Percentiles rank a stretch among this genome's conserved stretches.
Evolutionary conservation across 83 land plant species (phyloP).

Genomic region (Isoetes engelmannii): DNA sequence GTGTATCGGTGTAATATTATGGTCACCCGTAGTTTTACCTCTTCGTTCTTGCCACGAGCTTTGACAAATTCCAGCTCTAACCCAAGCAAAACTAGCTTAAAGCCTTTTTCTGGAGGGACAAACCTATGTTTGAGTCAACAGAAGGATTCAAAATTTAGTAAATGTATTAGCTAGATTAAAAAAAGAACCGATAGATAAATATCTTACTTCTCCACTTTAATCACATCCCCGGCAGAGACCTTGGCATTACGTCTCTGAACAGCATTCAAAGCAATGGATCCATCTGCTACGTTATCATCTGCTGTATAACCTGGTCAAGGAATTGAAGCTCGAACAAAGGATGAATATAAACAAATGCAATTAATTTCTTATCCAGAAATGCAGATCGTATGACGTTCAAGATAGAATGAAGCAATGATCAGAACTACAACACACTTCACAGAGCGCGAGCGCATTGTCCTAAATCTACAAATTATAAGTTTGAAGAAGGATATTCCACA

Average conservation of each 20-base stretch:
- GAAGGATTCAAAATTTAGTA: neutral
- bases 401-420: neutral
- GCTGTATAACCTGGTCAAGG: conserved; percentile 42
- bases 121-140: conserved; percentile 27
- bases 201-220: conserved; percentile 43
- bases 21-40: conserved; percentile 19
- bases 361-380: neutral
- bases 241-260: conserved; percentile 54
- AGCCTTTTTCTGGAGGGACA: conserved; percentile 41
- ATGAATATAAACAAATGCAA: neutral
- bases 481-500: conserved; percentile 43
- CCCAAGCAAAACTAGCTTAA: conserved; percentile 51
- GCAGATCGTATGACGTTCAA: neutral
- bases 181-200: neutral
- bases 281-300: conserved; percentile 37
- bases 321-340: neutral
- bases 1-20: neutral
- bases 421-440: neutral
- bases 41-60: conserved; percentile 45
- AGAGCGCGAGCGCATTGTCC: neutral
- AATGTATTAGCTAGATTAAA: neutral
- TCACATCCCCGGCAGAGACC: conserved; percentile 52
- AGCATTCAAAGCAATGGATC: conserved; percentile 50
- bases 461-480: neutral
- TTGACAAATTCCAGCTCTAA: conserved; percentile 70